Evolutionary conservation across 2,329 filamentous ascomycete genomes (phyloP), one percentile per base, ranked within the genome.

Genomic region (Volutella citrinella): DNA sequence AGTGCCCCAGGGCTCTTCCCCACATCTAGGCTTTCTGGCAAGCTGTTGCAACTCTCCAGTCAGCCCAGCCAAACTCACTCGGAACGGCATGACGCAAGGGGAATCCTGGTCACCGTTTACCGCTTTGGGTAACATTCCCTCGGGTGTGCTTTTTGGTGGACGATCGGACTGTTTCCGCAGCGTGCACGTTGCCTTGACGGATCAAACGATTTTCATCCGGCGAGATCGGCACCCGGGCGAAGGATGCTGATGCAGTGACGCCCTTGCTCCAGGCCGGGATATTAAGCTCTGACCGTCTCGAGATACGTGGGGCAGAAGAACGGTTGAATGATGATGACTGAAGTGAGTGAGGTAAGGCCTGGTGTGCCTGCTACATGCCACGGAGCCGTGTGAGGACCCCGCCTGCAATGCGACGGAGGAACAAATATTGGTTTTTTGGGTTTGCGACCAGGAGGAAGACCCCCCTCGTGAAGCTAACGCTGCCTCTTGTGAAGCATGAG

Each of bases 21-120:
- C 50, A 54, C 50, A 47, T 23, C 45, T 39, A 51, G 50, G 50
- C 50, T 49, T 52, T 52, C 41, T 49, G 29, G 23, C 40, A n/a
- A n/a, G n/a, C n/a, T n/a, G n/a, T n/a, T n/a, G n/a, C n/a, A n/a
- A 43, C 32, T 32, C 31, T 30, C 34, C 20, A 43, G 34, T 52
- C 42, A 45, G 48, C 46, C 49, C 43, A 20, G 23, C 49, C 26
- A 36, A 29, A 36, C 22, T 40, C 40, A 21, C 32, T 26, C 26
- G 27, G 26, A 18, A 38, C 31, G 27, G 28, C 39, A 46, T 53
- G 48, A 50, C 45, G 50, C 50, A 50, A 52, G 48, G 50, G 39
- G 32, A 39, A 31, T 37, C 42, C 34, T 18, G 42, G 40, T 17
- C 35, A 34, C 28, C 26, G 20, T 20, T 34, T 37, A 33, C 32